Conservation (phyloP, 306 rosid genomes). For the Acacia crassicarpa region DNA sequence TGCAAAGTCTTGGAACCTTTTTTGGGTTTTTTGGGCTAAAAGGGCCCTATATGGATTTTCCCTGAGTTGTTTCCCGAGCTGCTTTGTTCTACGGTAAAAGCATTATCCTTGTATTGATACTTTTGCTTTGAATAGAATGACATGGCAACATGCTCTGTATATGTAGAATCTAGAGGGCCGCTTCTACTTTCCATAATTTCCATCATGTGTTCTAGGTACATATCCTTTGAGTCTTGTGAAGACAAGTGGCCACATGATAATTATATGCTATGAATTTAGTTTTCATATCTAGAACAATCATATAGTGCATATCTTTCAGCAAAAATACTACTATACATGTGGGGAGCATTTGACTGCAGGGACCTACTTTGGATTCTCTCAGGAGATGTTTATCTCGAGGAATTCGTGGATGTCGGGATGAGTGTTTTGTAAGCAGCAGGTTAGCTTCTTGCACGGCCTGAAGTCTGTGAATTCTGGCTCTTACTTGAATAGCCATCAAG, state of each 20-base stretch:
- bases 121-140: not conserved
- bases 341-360: not conserved
- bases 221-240: constrained; percentile 45
- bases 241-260: constrained; percentile 21
- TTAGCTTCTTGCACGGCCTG: constrained; percentile 56
- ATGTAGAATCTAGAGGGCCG: not conserved
- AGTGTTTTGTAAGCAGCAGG: constrained; percentile 27
- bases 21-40: no score
- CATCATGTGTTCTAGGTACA: not conserved
- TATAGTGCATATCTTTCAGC: constrained; percentile 1
- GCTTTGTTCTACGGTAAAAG: not conserved
- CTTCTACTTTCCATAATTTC: not conserved
- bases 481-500: constrained; percentile 81
- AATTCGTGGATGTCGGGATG: constrained; percentile 16
- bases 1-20: no score
- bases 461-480: constrained; percentile 78
- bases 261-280: not conserved
- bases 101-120: not conserved
- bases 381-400: constrained; percentile 12
- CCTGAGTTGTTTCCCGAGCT: not conserved
- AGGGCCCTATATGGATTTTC: no score
- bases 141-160: not conserved
- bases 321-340: not conserved
- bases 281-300: not conserved
- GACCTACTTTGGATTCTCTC: constrained; percentile 43